Conservation (phyloP, 2,329 filamentous ascomycete species). For the Monilinia fructicola region DNA sequence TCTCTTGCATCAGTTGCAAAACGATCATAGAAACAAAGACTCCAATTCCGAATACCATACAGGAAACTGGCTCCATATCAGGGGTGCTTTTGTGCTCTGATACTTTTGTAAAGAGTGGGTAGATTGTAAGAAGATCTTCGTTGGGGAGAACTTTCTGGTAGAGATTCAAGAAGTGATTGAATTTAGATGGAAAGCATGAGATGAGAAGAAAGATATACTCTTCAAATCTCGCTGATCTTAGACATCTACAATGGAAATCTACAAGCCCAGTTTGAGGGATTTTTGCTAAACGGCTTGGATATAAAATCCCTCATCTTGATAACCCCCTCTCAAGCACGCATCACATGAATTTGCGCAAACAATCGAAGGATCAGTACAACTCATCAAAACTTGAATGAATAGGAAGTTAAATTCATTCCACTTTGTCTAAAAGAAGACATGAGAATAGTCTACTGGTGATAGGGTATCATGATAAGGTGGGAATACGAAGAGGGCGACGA, state of each 20-base stretch:
- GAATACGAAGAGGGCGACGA: slow-evolving; percentile 16
- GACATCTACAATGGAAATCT: not conserved
- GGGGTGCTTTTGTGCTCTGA: not conserved
- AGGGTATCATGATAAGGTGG: slow-evolving; percentile 2
- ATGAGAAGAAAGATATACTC: slow-evolving; percentile 16
- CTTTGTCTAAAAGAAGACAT: not conserved
- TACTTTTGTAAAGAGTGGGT: not conserved
- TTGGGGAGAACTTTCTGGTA: not conserved
- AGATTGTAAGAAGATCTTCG: not conserved
- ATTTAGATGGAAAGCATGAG: not conserved
- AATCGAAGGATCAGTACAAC: not conserved
- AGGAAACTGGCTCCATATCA: slow-evolving; percentile 22
- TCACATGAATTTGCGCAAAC: slow-evolving; percentile 3
- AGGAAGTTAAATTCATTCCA: not conserved
- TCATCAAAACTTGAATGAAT: not conserved
- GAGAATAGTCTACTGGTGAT: not conserved
- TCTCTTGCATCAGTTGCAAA: slow-evolving; percentile 23
- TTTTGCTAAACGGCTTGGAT: slow-evolving; percentile 10
- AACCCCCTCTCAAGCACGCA: not conserved
- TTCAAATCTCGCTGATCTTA: not conserved
- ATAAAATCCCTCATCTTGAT: slow-evolving; percentile 19
- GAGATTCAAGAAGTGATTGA: not conserved
- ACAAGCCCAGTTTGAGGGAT: slow-evolving; percentile 14
- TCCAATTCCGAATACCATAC: slow-evolving; percentile 24
- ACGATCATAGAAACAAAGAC: slow-evolving; percentile 22